Base-by-base conservation (phyloP, 1,139 yeast genomes). In the Geotrichum carabidarum region DNA sequence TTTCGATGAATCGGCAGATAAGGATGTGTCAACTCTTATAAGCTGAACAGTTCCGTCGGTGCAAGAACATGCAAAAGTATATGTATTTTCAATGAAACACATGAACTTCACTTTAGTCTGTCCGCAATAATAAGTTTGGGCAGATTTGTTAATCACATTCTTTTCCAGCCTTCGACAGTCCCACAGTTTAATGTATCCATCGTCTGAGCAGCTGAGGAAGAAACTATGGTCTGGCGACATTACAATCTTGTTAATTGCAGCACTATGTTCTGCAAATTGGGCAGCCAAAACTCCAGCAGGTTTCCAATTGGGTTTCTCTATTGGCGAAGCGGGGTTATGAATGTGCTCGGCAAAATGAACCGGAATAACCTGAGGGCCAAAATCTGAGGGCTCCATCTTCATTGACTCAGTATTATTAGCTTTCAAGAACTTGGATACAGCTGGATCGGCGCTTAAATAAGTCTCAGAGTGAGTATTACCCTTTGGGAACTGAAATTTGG, bases 151-250 rank as follows among this genome's bases (percentile, higher is more conserved):
- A 2, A 83, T 76, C 1, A 83, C 82, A 52, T 83, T 84, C 58
- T 78, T 79, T 55, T 84, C 90, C 45, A 91, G 71, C 56, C 83
- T 79, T 12, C 73, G 66, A 1, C 83, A 71, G 63, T 89, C 95
- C 98, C 98, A 93, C 0, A 93, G 70, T 59, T 81, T 84, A 46
- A 93, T 64, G 1, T 72, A 63, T 0, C 98, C 97, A 49, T 78
- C 77, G 46, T 82, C 84, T 4, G 94, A 86, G 2, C 91, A 96
- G 0, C 94, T 84, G 1, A 89, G 73, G 61, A 93, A 84, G 62
- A 80, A 86, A 42, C 79, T 79, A 18, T 81, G 78, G 44, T 84
- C 82, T 0, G 89, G 85, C 9, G 73, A 64, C 0, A 80, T 78
- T 2, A 77, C 78, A 8, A 90, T 69, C 45, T 84, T 73, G 30